A percentile compares a stretch with the other conserved stretches of the same genome.
phyloP scores from a whole-genome alignment of 2,329 filamentous ascomycete genomes.

The Trichoderma sp. region DNA sequence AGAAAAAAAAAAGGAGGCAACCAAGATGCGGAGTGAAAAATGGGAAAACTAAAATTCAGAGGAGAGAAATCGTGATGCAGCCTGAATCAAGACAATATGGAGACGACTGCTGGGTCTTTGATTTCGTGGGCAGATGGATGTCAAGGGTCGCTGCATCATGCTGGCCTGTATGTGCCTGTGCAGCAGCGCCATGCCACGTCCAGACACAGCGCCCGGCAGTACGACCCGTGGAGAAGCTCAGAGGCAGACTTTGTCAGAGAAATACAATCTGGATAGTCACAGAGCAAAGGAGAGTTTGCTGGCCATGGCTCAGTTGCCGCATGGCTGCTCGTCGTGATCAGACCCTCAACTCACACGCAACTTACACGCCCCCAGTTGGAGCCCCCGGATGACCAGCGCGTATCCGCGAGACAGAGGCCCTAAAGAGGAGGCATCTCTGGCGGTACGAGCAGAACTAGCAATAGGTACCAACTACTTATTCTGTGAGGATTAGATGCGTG shows the following conservation, averaged over 20 bases:
- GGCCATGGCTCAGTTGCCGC: conserved; percentile 7
- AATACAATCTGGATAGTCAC: background rate
- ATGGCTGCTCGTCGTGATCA: conserved; percentile 20
- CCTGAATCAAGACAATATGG: background rate
- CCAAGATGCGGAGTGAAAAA: background rate
- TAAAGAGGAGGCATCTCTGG: background rate
- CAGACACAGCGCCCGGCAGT: conserved; percentile 7
- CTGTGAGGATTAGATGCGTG: background rate
- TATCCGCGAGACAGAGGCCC: conserved; percentile 4
- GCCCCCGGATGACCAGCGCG: conserved; percentile 1
- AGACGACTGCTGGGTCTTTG: background rate
- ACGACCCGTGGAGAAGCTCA: conserved; percentile 5
- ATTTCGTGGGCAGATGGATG: conserved; percentile 1
- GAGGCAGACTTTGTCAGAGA: background rate
- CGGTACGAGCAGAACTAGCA: background rate
- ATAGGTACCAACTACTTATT: background rate
- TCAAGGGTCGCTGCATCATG: conserved; percentile 9
- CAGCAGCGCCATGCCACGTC: conserved; percentile 6
- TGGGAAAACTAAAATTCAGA: background rate
- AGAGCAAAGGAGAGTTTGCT: background rate
- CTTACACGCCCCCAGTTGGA: conserved; percentile 4
- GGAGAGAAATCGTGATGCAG: background rate
- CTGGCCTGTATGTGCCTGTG: background rate
- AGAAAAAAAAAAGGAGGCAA: background rate
- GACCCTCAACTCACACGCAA: background rate